Evolutionary conservation across 1,284 basidiomycete genomes (phyloP), one percentile per base, ranked within the genome.

Genomic region (Pyrrhoderma lamaoense): DNA sequence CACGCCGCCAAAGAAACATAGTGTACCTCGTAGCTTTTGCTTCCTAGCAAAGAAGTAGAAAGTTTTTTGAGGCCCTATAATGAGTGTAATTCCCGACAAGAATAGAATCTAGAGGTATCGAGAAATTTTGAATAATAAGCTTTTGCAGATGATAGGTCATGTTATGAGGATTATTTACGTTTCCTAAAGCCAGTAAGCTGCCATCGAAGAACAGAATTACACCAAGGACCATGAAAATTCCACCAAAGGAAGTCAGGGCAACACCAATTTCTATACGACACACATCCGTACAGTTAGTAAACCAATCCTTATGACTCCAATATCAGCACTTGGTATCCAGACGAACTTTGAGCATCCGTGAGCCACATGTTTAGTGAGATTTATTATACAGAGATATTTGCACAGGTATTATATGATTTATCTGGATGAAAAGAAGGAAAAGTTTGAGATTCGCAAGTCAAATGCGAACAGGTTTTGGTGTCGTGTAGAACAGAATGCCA

Each of bases 11-110:
- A 96, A 70, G 74, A 96, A 97, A 66, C 92, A 95, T 47, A 82
- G 57, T 2, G 91, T 93, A n/a, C 96, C 96, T 22, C 96, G 79
- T 59, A 98, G 73, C 70, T 99, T 99, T 69, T 99, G 89, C 66
- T 84, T 89, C 56, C 96, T 79, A 22, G 94, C 90, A 70, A 99
- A 99, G 73, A 99, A 99, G 71, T 93, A 92, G 69, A 98, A 93
- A 2, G 94, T 98, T 74, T 96, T 95, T 62, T 88, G 85, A 3
- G 91, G 91, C 4, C 93, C 93, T 61, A 97, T 97, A 69, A 97
- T 94, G 57, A 96, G 77, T 7, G 92, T 93, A 47, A 97, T 74
- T 38, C 93, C 93, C 1, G 87, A 82, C 35, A 98, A 70, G 74
- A 98, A 98, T 57, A 97, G 79, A 61, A 97, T 78, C 92, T 96